phyloP scores from a whole-genome alignment of 441 rosid genomes.

The Syzygium malaccense region DNA sequence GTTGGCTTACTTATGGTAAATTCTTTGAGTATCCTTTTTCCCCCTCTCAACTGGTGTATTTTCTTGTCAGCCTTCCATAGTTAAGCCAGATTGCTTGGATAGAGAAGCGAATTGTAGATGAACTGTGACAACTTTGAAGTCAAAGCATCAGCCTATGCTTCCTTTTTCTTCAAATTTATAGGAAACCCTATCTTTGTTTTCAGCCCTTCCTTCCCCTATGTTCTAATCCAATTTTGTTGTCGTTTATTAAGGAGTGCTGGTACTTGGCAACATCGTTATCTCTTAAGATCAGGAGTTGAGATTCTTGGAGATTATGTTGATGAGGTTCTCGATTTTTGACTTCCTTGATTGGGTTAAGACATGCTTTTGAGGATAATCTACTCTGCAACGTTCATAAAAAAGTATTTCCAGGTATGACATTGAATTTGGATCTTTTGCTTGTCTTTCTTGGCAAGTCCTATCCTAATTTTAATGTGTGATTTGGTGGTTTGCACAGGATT shows the following conservation, averaged over 20 bases:
- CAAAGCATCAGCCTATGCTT: background rate
- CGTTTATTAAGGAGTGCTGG: background rate
- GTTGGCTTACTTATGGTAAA: slow-evolving; percentile 86
- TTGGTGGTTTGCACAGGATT: slow-evolving; percentile 29
- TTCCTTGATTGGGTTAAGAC: slow-evolving; percentile 62
- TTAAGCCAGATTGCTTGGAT: background rate
- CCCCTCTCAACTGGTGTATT: background rate
- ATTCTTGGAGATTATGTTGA: background rate
- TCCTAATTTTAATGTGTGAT: background rate
- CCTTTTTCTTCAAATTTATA: background rate
- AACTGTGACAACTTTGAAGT: background rate
- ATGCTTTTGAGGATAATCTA: slow-evolving; percentile 81
- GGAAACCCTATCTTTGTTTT: background rate
- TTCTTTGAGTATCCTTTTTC: slow-evolving; percentile 70
- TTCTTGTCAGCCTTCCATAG: background rate
- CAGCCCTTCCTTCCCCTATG: background rate
- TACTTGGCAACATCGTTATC: background rate
- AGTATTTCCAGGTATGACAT: slow-evolving; percentile 64
- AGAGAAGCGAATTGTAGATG: background rate
- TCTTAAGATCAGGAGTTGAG: background rate
- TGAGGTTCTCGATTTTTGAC: background rate
- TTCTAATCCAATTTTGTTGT: background rate
- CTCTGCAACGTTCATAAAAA: slow-evolving; percentile 62
- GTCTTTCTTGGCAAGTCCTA: background rate
- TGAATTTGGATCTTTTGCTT: background rate